Conservation (phyloP, 306 rosid species). For the Abrus pulchellus region DNA sequence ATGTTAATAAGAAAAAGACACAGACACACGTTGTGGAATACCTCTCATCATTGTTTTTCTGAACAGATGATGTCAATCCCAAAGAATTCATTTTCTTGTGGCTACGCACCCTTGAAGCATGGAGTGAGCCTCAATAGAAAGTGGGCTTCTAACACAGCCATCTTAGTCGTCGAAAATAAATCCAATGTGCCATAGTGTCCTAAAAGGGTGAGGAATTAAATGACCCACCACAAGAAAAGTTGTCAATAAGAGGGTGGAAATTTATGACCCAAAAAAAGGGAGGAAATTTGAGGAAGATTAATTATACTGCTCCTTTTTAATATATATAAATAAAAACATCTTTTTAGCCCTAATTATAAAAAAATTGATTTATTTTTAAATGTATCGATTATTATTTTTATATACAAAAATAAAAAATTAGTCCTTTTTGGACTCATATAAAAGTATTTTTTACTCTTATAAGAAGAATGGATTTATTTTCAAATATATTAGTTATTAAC, state of each 20-base stretch:
- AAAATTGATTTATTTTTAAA: no score
- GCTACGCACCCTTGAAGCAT: neutral
- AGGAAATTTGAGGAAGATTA: neutral
- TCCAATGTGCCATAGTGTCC: neutral
- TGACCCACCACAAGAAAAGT: neutral
- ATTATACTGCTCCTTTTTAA: neutral
- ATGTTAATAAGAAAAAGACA: neutral
- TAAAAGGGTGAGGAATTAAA: neutral
- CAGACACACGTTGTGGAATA: conserved; percentile 23
- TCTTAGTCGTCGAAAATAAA: conserved; percentile 11
- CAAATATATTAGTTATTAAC: no score
- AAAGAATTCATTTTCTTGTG: conserved; percentile 1
- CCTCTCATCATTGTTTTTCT: conserved; percentile 23
- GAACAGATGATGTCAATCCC: conserved; percentile 2
- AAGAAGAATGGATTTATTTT: no score
- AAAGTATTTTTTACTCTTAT: no score
- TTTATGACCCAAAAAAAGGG: no score
- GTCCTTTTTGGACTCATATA: no score
- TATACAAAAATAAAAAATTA: no score
- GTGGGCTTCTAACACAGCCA: neutral
- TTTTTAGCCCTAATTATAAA: no score
- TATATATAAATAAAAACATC: no score
- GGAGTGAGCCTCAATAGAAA: neutral
- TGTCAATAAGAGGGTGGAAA: neutral
- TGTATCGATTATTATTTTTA: no score